Percentiles rank a stretch among this genome's conserved stretches.
These are phyloP conservation scores for Hamamelis virginiana DNA, from an alignment of 164 flowering plant species.

Conservation along the genomic window DNA sequence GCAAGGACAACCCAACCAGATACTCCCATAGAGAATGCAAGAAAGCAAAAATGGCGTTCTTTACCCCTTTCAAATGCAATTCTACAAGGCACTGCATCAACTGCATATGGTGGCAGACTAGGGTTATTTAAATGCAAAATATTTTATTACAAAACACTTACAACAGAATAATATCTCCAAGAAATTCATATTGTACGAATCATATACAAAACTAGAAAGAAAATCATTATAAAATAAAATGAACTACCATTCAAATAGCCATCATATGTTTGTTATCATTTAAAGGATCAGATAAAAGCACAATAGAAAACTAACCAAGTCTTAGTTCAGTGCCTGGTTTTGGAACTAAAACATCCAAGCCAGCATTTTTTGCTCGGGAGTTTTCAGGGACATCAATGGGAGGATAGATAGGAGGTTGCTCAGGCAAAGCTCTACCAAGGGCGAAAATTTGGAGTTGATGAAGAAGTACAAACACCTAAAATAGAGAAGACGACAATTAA, in stretches of 20 bases:
- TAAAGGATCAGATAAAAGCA: background rate
- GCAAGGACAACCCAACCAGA: constrained; percentile 86
- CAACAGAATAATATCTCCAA: background rate
- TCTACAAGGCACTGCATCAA: constrained; percentile 91
- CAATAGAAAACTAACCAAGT: constrained; percentile 52
- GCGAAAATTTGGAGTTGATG: constrained; percentile 82
- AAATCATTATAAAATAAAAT: background rate
- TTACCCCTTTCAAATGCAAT: constrained; percentile 95
- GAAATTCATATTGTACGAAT: background rate
- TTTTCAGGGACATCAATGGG: constrained; percentile 38
- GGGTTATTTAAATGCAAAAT: constrained; percentile 4
- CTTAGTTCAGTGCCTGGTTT: constrained; percentile 75
- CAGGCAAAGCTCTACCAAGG: constrained; percentile 68
- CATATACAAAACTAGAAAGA: background rate
- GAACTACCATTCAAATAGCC: background rate
- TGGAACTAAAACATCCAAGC: constrained; percentile 58
- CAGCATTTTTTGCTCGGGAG: constrained; percentile 66
- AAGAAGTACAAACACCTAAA: constrained; percentile 79
- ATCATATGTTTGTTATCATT: too few relatives aligned
- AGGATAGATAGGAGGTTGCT: constrained; percentile 65
- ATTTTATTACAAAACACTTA: background rate
- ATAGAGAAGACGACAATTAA: constrained; percentile 5
- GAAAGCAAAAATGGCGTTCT: constrained; percentile 84
- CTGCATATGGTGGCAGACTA: constrained; percentile 44
- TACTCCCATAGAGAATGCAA: constrained; percentile 63